Base-by-base conservation (phyloP, 2,329 filamentous ascomycete genomes). In the Diaporthe sp. region DNA sequence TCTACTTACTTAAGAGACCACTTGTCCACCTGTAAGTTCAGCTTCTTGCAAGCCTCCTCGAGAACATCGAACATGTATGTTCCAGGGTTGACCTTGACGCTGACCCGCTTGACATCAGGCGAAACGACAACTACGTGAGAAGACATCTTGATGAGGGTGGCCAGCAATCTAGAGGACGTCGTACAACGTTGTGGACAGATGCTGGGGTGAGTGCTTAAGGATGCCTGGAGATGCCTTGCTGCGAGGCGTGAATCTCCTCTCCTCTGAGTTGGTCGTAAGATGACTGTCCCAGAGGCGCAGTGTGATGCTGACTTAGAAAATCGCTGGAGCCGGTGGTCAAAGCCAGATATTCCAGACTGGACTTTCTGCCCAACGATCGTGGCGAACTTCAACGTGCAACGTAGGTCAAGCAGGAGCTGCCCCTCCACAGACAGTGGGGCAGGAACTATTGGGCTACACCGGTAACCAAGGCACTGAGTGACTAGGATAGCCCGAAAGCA, bases 51-150 rank as follows among this genome's bases (percentile, higher is more conserved):
- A 61, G 96, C 96, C 84, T 98, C 94, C 77, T 95, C 91, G 25
- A 98, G 88, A 2, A 99, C 90, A 82, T 98, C 96, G 75, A 93
- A 93, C 79, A 99, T 87, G 80, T 95, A 94, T 78, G 93, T 98
- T 74, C 90, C 89, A 0, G 95, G 95, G 0, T 89, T 93, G 74
- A 97, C 96, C 84, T 98, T 98, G 84, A 99, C 89, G 57, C 91
- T 94, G 69, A 92, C 91, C 80, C 95, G 91, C 79, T 94, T 92
- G 79, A 96, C 90, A 79, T 94, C 92, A 53, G 93, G 92, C 83
- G 96, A 93, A 78, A 98, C 92, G 72, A 98, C 95, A 79, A 96
- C 93, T 75, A 98, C 95, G 83, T 97, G 94, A 72, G 95, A 94
- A 78, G 95, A 92, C 95, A 98, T 98, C 78, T 77, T 86, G 79